Percentiles rank a stretch among this genome's conserved stretches.
These are phyloP conservation scores for Curvularia verruculosa DNA, from an alignment of 2,329 filamentous ascomycete genomes.

Conservation along the genomic window DNA sequence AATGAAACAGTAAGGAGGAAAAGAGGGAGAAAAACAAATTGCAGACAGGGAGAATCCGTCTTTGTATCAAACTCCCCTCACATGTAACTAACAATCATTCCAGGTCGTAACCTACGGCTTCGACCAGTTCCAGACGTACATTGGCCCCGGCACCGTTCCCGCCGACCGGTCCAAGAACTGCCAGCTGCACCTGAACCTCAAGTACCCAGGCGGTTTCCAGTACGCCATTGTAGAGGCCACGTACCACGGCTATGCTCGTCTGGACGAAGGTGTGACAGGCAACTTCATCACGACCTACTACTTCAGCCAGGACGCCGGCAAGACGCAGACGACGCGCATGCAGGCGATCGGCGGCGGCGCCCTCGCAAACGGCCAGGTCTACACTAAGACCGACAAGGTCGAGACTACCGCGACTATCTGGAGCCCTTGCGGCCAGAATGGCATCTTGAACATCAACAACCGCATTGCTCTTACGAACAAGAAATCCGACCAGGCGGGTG, in stretches of 20 bases:
- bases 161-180: constrained; percentile 46
- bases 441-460: constrained; percentile 46
- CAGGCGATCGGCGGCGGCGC: constrained; percentile 44
- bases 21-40: background rate
- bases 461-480: constrained; percentile 35
- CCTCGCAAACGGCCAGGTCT: constrained; percentile 51
- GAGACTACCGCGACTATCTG: constrained; percentile 44
- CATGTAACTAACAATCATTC: background rate
- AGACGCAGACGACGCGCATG: constrained; percentile 38
- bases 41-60: background rate
- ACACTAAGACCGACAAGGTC: constrained; percentile 53
- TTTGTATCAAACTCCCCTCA: too few species aligned
- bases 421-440: constrained; percentile 43
- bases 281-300: constrained; percentile 45
- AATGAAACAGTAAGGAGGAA: background rate
- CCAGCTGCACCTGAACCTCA: constrained; percentile 45
- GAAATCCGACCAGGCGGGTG: constrained; percentile 31
- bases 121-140: constrained; percentile 45
- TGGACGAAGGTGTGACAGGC: constrained; percentile 45
- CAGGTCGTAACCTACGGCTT: constrained; percentile 46
- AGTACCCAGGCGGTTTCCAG: constrained; percentile 50
- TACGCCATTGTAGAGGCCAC: constrained; percentile 45
- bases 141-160: constrained; percentile 36
- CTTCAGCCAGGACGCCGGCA: constrained; percentile 45
- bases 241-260: constrained; percentile 46